Percentiles rank a stretch among this genome's conserved stretches.
Evolutionary conservation across 2,329 filamentous ascomycete genomes (phyloP).

Genomic region (Fusarium sp.): DNA sequence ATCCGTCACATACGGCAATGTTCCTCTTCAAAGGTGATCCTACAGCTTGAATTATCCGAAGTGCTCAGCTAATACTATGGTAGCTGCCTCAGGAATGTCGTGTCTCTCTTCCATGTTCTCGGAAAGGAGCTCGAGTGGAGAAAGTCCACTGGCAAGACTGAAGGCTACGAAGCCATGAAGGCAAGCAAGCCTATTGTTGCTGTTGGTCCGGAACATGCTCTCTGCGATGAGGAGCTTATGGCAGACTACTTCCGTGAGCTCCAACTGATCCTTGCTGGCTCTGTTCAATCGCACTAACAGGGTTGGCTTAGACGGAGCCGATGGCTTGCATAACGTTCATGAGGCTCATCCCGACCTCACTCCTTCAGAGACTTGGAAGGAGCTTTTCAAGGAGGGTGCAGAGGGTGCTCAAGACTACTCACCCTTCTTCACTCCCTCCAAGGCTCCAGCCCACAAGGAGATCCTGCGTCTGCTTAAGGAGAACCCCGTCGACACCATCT

Average conservation of each 20-base stretch:
- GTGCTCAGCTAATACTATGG: background rate
- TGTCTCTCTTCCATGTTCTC: slow-evolving; percentile 91
- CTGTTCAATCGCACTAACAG: slow-evolving; percentile 8
- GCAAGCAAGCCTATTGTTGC: slow-evolving; percentile 85
- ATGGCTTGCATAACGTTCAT: slow-evolving; percentile 83
- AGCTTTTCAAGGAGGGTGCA: slow-evolving; percentile 66
- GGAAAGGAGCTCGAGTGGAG: slow-evolving; percentile 92
- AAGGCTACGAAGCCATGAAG: slow-evolving; percentile 80
- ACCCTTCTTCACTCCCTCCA: slow-evolving; percentile 80
- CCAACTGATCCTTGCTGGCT: background rate
- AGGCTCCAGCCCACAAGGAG: slow-evolving; percentile 80
- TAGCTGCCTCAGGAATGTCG: slow-evolving; percentile 88
- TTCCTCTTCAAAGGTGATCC: slow-evolving; percentile 80
- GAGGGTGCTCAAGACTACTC: slow-evolving; percentile 60
- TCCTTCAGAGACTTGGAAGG: slow-evolving; percentile 79
- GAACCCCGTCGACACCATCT: slow-evolving; percentile 85
- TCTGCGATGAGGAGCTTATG: slow-evolving; percentile 84
- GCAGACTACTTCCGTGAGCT: slow-evolving; percentile 88
- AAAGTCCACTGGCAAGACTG: slow-evolving; percentile 71
- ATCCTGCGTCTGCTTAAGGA: slow-evolving; percentile 88
- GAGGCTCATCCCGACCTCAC: slow-evolving; percentile 79
- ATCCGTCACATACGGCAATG: slow-evolving; percentile 94
- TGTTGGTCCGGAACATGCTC: slow-evolving; percentile 85
- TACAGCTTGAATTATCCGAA: slow-evolving; percentile 24
- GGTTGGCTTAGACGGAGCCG: slow-evolving; percentile 71